Evolutionary conservation across 176 grass and related monocot genomes (phyloP).

Genomic region (Oryza punctata): DNA sequence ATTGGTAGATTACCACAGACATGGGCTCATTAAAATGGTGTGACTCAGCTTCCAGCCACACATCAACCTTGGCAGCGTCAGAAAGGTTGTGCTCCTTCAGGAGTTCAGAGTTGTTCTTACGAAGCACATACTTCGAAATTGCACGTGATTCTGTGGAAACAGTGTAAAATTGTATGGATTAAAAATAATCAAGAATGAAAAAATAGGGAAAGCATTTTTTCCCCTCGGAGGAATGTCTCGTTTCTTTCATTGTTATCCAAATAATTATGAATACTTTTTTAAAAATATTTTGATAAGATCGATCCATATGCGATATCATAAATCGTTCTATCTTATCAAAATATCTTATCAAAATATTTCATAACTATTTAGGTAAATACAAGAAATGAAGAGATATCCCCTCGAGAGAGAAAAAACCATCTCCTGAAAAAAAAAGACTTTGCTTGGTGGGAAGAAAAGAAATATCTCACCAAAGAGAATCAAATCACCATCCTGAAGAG

Average conservation of each 20-base stretch:
- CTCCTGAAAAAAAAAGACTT: neutral
- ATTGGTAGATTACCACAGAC: conserved; percentile 5
- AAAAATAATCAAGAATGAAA: no score
- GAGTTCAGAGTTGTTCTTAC: neutral
- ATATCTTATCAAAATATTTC: no score
- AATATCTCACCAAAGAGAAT: neutral
- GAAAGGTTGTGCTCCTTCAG: neutral
- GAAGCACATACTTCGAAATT: neutral
- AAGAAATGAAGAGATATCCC: no score
- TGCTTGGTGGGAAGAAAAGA: neutral
- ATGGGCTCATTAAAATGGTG: neutral
- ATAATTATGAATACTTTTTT: no score
- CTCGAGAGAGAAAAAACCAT: no score
- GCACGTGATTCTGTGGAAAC: neutral
- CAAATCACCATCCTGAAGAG: neutral
- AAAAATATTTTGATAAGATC: no score
- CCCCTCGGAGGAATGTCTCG: no score
- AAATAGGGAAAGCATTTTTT: no score
- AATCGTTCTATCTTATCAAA: no score
- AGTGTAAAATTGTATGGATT: neutral
- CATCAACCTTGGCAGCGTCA: neutral
- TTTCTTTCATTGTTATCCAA: no score
- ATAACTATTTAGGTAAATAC: no score
- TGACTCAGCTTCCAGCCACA: neutral
- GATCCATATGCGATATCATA: no score